Conservation (phyloP, 2,329 filamentous ascomycete species). For the Rutstroemia sp. region DNA sequence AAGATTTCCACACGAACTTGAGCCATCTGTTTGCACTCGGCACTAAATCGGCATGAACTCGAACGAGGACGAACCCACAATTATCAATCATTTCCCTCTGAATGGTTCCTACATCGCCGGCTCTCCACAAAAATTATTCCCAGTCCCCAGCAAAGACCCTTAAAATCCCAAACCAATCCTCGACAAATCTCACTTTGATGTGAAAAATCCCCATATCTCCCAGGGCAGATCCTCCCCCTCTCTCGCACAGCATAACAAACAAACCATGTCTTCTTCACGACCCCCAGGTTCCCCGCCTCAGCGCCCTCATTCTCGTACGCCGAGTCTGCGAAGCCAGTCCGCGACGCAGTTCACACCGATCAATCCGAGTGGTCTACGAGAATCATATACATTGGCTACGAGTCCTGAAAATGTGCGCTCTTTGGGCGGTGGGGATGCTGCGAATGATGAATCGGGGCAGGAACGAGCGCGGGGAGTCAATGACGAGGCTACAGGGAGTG, state of each 20-base stretch:
- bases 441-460: constrained; percentile 16
- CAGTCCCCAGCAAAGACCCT: too few species aligned
- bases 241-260: not conserved
- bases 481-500: not conserved
- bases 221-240: not conserved
- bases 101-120: too few species aligned
- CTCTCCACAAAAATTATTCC: too few species aligned
- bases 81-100: too few species aligned
- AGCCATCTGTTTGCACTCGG: too few species aligned
- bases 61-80: too few species aligned
- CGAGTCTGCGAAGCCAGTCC: constrained; percentile 4
- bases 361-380: constrained; percentile 25
- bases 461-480: not conserved
- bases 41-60: too few species aligned
- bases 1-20: too few species aligned
- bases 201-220: too few species aligned
- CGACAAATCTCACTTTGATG: too few species aligned
- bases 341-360: constrained; percentile 14
- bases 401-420: constrained; percentile 18
- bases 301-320: not conserved
- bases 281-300: not conserved
- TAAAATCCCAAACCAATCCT: too few species aligned
- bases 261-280: constrained; percentile 7
- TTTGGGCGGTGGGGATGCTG: not conserved
- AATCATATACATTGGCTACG: constrained; percentile 21